Base-by-base conservation (phyloP, 2,329 filamentous ascomycete species). In the Aspergillus nomiae region DNA sequence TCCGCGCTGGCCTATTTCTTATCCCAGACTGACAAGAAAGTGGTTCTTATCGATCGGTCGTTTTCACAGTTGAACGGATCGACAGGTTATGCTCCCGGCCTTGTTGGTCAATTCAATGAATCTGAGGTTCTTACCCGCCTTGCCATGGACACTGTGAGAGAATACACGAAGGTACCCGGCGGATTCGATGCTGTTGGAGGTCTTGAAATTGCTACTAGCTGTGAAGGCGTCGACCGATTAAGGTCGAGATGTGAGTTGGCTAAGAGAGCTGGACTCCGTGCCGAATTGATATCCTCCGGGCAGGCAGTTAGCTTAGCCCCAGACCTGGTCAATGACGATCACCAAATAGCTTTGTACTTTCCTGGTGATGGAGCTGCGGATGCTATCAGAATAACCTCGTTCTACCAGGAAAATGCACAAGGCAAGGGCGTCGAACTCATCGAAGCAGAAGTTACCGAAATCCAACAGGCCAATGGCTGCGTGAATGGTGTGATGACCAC, bases 21-120 rank as follows among this genome's bases (percentile, higher is more conserved):
- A 8, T 76, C 72, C 7, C 36, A 63, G 5, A 38, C 41, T 32
- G 43, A 43, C 16, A 64, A 71, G 26, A 67, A 61, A 45, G 61
- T 76, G 2, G 51, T 70, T 11, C 58, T 74, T 36, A 62, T 74
- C 41, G 74, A 76, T 34, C 71, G 71, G 61, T 73, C 71, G 10
- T 63, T 74, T 9, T 63, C 65, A 7, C 51, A 63, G 0, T 58
- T 72, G 7, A 61, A 68, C 16, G 75, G 74, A 8, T 78, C 76
- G 10, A 78, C 75, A 0, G 72, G 72, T 19, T 66, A 73, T 59
- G 74, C 76, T 4, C 76, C 76, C 7, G 75, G 75, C 1, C 76
- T 77, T 30, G 68, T 78, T 7, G 76, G 75, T 26, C 74, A 78
- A 60, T 74, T 72, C 59, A 78, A 77, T 46, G 73, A 76, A 50